Percentiles rank a stretch among this genome's conserved stretches.
phyloP scores from a whole-genome alignment of 2,329 filamentous ascomycete genomes.

The Lachnellula arida region DNA sequence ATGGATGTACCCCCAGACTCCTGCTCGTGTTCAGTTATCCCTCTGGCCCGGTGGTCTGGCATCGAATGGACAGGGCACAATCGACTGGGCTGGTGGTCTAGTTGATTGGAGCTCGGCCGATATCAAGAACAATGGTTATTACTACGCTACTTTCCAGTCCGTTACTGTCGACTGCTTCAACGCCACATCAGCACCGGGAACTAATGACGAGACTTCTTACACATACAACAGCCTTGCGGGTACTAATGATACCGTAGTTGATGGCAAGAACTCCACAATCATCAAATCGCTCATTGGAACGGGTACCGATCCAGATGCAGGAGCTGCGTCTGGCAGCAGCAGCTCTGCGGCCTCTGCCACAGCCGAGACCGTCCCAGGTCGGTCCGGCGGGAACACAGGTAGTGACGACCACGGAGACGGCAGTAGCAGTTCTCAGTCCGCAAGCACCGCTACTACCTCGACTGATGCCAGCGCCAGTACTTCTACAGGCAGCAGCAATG shows the following conservation, averaged over 20 bases:
- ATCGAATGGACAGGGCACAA: slow-evolving; percentile 75
- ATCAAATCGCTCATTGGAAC: slow-evolving; percentile 78
- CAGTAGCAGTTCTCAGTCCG: slow-evolving; percentile 12
- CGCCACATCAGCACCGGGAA: slow-evolving; percentile 54
- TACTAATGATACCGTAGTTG: slow-evolving; percentile 72
- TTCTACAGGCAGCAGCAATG: slow-evolving; percentile 13
- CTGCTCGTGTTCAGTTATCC: slow-evolving; percentile 84
- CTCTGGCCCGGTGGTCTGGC: slow-evolving; percentile 89
- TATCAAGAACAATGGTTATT: slow-evolving; percentile 81
- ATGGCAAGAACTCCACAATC: slow-evolving; percentile 69
- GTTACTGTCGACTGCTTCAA: slow-evolving; percentile 86
- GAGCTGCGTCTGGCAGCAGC: slow-evolving; percentile 33
- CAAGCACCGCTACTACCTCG: slow-evolving; percentile 19
- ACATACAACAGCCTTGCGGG: slow-evolving; percentile 61
- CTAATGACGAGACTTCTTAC: slow-evolving; percentile 68
- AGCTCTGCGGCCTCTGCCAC: slow-evolving; percentile 27
- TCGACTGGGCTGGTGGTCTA: slow-evolving; percentile 84
- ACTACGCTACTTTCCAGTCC: slow-evolving; percentile 74
- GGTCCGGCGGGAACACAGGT: slow-evolving; percentile 46
- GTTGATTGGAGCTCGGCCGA: slow-evolving; percentile 83
- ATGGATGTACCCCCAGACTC: slow-evolving; percentile 88
- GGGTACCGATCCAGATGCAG: slow-evolving; percentile 65
- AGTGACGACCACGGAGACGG: slow-evolving; percentile 28
- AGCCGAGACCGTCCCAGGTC: slow-evolving; percentile 48
- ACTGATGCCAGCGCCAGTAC: slow-evolving; percentile 30